phyloP scores from a whole-genome alignment of 345 rosid species.

The Boechera retrofracta region DNA sequence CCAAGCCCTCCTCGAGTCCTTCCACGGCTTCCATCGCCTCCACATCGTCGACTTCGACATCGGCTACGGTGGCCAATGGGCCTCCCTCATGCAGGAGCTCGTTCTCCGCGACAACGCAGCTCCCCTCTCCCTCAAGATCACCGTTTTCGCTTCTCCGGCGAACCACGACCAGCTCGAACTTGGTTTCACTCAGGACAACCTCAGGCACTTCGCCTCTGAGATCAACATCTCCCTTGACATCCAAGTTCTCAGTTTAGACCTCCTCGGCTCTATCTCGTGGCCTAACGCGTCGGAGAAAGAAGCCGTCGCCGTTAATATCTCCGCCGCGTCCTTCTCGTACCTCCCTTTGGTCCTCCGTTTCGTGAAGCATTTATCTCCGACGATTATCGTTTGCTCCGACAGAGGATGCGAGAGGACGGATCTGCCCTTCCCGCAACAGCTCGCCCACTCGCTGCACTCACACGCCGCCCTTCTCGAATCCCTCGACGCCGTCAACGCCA shows the following conservation, averaged over 20 bases:
- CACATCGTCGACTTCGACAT: conserved; percentile 88
- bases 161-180: conserved; percentile 67
- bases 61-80: conserved; percentile 93
- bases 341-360: conserved; percentile 69
- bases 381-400: conserved; percentile 78
- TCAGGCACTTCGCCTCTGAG: conserved; percentile 73
- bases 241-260: conserved; percentile 64
- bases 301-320: conserved; percentile 77
- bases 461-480: conserved; percentile 74
- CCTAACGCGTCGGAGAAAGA: conserved; percentile 54
- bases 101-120: conserved; percentile 57
- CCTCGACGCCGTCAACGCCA: conserved; percentile 78
- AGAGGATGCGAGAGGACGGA: conserved; percentile 82
- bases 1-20: conserved; percentile 81
- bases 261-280: conserved; percentile 59
- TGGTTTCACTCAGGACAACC: conserved; percentile 71
- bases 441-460: conserved; percentile 71
- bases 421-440: conserved; percentile 73
- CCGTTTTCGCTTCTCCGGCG: conserved; percentile 67
- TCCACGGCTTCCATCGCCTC: conserved; percentile 63
- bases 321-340: conserved; percentile 58
- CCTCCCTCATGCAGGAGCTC: conserved; percentile 94
- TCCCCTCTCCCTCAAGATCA: conserved; percentile 67
- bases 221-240: conserved; percentile 70
- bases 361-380: conserved; percentile 79